phyloP scores from a whole-genome alignment of 1,284 basidiomycete species.

The Amylostereum areolatum region DNA sequence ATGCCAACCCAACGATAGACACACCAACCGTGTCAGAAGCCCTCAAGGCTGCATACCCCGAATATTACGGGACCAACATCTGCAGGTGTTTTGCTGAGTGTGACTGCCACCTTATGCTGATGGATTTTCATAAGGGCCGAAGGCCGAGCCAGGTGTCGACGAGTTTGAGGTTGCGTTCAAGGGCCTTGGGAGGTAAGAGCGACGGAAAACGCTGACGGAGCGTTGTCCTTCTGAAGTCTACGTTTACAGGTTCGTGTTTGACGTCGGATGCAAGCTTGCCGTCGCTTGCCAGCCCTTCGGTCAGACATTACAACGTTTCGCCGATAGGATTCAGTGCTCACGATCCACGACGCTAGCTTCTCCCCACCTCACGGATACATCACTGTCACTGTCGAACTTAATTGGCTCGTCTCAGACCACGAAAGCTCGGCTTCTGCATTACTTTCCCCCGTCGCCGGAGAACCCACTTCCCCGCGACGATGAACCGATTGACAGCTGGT shows the following conservation, averaged over 20 bases:
- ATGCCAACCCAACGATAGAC: constrained; percentile 82
- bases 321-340: constrained; percentile 5
- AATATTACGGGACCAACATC: constrained; percentile 76
- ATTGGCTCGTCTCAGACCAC: constrained; percentile 65
- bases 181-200: constrained; percentile 65
- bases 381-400: constrained; percentile 55
- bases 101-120: not conserved
- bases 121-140: constrained; percentile 55
- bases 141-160: constrained; percentile 47
- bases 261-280: constrained; percentile 76
- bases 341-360: constrained; percentile 38
- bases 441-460: constrained; percentile 66
- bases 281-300: constrained; percentile 85
- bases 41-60: constrained; percentile 54
- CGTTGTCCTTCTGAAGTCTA: not conserved
- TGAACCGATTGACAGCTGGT: constrained; percentile 74
- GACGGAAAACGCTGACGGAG: not conserved
- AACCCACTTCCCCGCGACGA: constrained; percentile 36
- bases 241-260: constrained; percentile 62
- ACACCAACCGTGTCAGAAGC: constrained; percentile 49
- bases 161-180: constrained; percentile 87
- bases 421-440: constrained; percentile 87
- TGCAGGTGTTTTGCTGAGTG: constrained; percentile 37
- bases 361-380: constrained; percentile 55
- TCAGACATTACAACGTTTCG: constrained; percentile 26